Conservation (phyloP, 2,329 filamentous ascomycete genomes). For the Colletotrichum ledebouriae region DNA sequence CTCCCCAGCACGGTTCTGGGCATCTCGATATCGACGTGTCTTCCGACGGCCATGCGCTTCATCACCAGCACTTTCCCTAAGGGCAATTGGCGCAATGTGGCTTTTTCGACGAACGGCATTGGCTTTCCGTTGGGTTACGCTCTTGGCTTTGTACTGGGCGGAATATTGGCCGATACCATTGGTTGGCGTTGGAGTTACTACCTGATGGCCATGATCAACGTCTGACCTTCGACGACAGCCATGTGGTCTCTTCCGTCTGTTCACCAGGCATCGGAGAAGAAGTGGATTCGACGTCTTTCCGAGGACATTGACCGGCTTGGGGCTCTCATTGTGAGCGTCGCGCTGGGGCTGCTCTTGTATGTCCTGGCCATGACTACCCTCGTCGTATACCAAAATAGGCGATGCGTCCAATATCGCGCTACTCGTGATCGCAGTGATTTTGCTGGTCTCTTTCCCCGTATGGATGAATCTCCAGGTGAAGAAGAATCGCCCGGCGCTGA, state of each 20-base stretch:
- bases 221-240: conserved; percentile 52
- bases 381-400: conserved; percentile 54
- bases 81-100: conserved; percentile 55
- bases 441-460: conserved; percentile 63
- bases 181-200: conserved; percentile 64
- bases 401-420: conserved; percentile 58
- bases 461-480: conserved; percentile 68
- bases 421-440: conserved; percentile 56
- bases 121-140: conserved; percentile 62
- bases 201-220: conserved; percentile 53
- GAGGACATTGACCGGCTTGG: conserved; percentile 68
- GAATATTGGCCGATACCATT: conserved; percentile 61
- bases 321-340: conserved; percentile 58
- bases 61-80: conserved; percentile 54
- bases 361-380: conserved; percentile 62
- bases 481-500: conserved; percentile 64
- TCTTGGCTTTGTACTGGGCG: conserved; percentile 63
- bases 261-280: conserved; percentile 44
- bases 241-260: conserved; percentile 54
- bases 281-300: conserved; percentile 47
- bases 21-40: conserved; percentile 53
- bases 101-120: conserved; percentile 60
- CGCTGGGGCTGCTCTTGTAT: conserved; percentile 64
- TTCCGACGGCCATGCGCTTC: conserved; percentile 54
- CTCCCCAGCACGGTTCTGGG: conserved; percentile 53